Percentiles rank a stretch among this genome's conserved stretches.
Evolutionary conservation across 2,329 filamentous ascomycete species (phyloP).

Genomic region (Sporothrix schenckii): DNA sequence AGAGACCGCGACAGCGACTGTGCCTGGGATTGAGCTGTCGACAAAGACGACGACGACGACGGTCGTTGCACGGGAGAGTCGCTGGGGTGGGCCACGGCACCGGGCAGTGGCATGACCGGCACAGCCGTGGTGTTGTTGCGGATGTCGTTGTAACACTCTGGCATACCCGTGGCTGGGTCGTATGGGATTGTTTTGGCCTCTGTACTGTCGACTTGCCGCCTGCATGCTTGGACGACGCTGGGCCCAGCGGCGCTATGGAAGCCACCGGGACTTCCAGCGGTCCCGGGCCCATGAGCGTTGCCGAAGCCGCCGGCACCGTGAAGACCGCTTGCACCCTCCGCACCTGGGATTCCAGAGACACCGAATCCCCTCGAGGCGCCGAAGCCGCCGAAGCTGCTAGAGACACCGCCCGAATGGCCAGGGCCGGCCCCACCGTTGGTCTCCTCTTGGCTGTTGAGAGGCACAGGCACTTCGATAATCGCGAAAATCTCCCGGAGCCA

Average conservation of each 20-base stretch:
- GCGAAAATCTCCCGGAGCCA: constrained; percentile 35
- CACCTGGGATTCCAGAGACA: background rate
- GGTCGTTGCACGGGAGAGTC: background rate
- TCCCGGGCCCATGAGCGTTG: background rate
- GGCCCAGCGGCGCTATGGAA: background rate
- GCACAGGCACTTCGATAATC: constrained; percentile 32
- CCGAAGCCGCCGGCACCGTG: background rate
- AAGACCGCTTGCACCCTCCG: background rate
- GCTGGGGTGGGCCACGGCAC: background rate
- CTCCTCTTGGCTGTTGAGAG: background rate
- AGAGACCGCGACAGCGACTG: background rate
- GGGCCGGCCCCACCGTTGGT: background rate
- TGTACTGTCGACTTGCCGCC: background rate
- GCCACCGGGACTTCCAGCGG: background rate
- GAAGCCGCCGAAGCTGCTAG: background rate
- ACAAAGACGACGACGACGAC: background rate
- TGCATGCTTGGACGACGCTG: background rate
- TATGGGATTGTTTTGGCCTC: background rate
- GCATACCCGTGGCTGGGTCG: constrained; percentile 6
- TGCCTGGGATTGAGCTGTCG: background rate
- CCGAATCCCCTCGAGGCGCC: background rate
- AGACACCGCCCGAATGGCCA: background rate
- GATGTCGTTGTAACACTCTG: constrained; percentile 22
- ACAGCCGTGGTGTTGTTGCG: constrained; percentile 12
- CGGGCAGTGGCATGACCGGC: constrained; percentile 10